Percentiles rank a stretch among this genome's conserved stretches.
Conservation (phyloP, 345 rosid species). For the Sisymbrium altissimum region DNA sequence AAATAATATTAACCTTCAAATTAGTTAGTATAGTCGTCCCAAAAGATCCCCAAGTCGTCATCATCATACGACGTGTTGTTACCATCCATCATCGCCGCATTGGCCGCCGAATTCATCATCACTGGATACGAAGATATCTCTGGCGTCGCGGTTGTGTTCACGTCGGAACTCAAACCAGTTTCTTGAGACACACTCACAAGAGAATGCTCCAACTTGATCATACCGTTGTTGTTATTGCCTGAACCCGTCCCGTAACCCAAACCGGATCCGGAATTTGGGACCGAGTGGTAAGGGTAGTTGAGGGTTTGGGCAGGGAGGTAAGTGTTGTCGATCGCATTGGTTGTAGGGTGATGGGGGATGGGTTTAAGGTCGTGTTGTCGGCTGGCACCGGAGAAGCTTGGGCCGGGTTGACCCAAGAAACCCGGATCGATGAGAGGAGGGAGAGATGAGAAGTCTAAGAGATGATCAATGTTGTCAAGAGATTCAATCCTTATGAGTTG, state of each 20-base stretch:
- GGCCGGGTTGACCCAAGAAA: slow-evolving; percentile 29
- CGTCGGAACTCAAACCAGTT: slow-evolving; percentile 44
- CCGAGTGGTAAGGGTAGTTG: slow-evolving; percentile 32
- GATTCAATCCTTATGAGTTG: slow-evolving; percentile 36
- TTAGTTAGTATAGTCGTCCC: slow-evolving; percentile 27
- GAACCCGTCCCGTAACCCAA: slow-evolving; percentile 35
- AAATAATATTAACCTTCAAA: slow-evolving; percentile 9
- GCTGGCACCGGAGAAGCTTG: slow-evolving; percentile 17
- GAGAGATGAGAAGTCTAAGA: slow-evolving; percentile 29
- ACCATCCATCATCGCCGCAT: slow-evolving; percentile 17
- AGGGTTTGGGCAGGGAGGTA: slow-evolving; percentile 65
- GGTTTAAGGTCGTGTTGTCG: slow-evolving; percentile 28
- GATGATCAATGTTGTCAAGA: slow-evolving; percentile 54
- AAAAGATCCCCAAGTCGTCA: slow-evolving; percentile 26
- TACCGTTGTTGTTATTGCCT: slow-evolving; percentile 5
- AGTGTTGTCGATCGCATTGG: slow-evolving; percentile 51
- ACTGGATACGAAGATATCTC: slow-evolving; percentile 46
- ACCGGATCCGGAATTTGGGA: slow-evolving; percentile 27
- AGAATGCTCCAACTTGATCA: slow-evolving; percentile 33
- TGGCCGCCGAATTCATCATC: slow-evolving; percentile 2
- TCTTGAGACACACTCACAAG: slow-evolving; percentile 54
- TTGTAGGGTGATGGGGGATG: slow-evolving; percentile 35
- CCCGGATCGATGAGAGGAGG: slow-evolving; percentile 29
- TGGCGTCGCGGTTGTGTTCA: slow-evolving; percentile 37
- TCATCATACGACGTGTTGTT: slow-evolving; percentile 23